Base-by-base conservation (phyloP, 2,329 filamentous ascomycete species). In the Lachnellula subtilissima region DNA sequence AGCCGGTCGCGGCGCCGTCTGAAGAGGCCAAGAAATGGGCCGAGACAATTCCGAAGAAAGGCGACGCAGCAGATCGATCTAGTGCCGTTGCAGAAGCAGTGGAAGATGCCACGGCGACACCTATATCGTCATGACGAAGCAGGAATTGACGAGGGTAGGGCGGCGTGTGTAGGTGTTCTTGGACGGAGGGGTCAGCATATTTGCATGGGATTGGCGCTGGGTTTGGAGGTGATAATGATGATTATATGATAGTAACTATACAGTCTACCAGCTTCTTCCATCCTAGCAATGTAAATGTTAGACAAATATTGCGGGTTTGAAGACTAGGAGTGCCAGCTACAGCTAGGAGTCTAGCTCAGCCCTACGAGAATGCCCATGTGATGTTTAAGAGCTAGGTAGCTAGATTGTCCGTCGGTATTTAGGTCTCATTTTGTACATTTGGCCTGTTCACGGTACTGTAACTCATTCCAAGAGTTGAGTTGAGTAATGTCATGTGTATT, bases 11-110 rank as follows among this genome's bases (percentile, higher is more conserved):
- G 47, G 48, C 12, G 43, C 19, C 15, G 14, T 55, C 55, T 5
- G 49, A 56, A 9, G 53, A 55, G 14, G 42, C 60, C 25, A 53
- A 47, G 39, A 52, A 57, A 32, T 60, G 57, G 61, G 60, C 45
- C 23, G 57, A 62, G 36, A 45, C n/a, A n/a, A 28, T 23, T 4
- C 50, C 57, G 37, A 55, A 42, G 11, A 61, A 62, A 42, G 37
- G 48, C 11, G 55, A 63, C 45, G 53, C 46, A 17, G 56, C 52
- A 17, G 50, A 48, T 17, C 46, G 57, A 47, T 50, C 50, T 15
- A 58, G 49, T 17, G 56, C 54, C 28, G 62, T 64, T 12, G 61
- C 61, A 7, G 58, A 60, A 23, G 63, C 63, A 14, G 60, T 66
- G n/a, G 58, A 62, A 28, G 60, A 58, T 40, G 64, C 64, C n/a